A percentile compares a stretch with the other conserved stretches of the same genome.
Conservation (phyloP, 106 monocot genomes). For the Hemerocallis citrina region DNA sequence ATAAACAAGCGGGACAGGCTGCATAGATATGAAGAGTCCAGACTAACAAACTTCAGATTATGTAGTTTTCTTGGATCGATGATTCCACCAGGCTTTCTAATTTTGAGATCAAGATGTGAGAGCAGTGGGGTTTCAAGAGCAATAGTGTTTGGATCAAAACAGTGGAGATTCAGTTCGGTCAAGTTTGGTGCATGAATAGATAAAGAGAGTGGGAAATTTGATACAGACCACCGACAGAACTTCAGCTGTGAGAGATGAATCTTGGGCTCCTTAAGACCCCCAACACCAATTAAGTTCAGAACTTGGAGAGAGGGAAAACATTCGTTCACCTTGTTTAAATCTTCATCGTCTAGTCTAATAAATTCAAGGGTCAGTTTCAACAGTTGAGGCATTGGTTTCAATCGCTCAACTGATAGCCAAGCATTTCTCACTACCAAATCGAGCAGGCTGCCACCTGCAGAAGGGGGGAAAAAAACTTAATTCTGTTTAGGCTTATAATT, state of each 20-base stretch:
- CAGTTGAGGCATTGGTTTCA: slow-evolving; percentile 34
- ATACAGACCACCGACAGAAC: slow-evolving; percentile 37
- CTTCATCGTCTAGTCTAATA: slow-evolving; percentile 52
- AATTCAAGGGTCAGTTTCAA: slow-evolving; percentile 38
- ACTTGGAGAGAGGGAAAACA: slow-evolving; percentile 44
- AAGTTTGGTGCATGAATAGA: slow-evolving; percentile 31
- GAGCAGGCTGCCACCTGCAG: slow-evolving; percentile 30
- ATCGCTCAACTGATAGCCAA: slow-evolving; percentile 43
- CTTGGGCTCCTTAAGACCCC: slow-evolving; percentile 43
- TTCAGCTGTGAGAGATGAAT: slow-evolving; percentile 26
- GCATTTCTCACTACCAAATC: slow-evolving; percentile 47
- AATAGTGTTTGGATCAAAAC: slow-evolving; percentile 35
- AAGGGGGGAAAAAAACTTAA: background rate
- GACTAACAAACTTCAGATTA: slow-evolving; percentile 14
- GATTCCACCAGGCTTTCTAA: slow-evolving; percentile 11
- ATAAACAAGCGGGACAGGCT: slow-evolving; percentile 15
- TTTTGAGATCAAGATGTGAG: slow-evolving; percentile 20
- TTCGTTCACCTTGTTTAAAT: slow-evolving; percentile 31
- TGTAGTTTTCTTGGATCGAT: slow-evolving; percentile 6
- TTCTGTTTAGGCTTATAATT: background rate
- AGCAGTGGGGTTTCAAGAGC: slow-evolving; percentile 31
- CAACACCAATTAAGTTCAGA: slow-evolving; percentile 47
- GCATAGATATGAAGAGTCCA: slow-evolving; percentile 26
- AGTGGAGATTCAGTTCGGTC: slow-evolving; percentile 33
- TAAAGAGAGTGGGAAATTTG: slow-evolving; percentile 32